These are phyloP conservation scores for Phytophthora niederhauseri DNA, from an alignment of 352 stramenopile species.

Conservation along the genomic window DNA sequence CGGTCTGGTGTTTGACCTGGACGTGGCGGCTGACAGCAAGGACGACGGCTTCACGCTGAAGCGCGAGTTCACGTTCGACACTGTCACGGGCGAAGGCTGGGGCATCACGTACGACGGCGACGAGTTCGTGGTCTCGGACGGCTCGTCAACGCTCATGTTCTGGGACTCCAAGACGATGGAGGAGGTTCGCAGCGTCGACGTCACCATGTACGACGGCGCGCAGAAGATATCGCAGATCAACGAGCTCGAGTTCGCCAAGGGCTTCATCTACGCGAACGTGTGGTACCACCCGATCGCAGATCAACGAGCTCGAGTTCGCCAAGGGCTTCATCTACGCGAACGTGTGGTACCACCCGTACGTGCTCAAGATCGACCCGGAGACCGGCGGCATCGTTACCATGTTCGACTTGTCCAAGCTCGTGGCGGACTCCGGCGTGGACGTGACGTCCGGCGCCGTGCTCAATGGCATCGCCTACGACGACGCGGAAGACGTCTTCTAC, in stretches of 20 bases:
- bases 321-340: slow-evolving; percentile 95
- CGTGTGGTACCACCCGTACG: slow-evolving; percentile 93
- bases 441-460: slow-evolving; percentile 77
- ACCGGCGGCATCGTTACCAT: slow-evolving; percentile 87
- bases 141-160: slow-evolving; percentile 90
- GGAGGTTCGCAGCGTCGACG: slow-evolving; percentile 73
- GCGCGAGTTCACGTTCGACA: slow-evolving; percentile 78
- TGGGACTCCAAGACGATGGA: slow-evolving; percentile 88
- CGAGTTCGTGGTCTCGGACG: slow-evolving; percentile 88
- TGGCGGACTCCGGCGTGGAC: slow-evolving; percentile 61
- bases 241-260: slow-evolving; percentile 94
- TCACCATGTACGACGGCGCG: slow-evolving; percentile 48
- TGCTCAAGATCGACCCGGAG: slow-evolving; percentile 93
- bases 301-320: slow-evolving; percentile 96
- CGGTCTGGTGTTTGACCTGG: slow-evolving; percentile 89
- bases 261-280: slow-evolving; percentile 95
- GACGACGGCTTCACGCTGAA: slow-evolving; percentile 36
- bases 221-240: slow-evolving; percentile 85
- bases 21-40: slow-evolving; percentile 34
- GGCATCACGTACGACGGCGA: slow-evolving; percentile 88
- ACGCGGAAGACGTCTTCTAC: slow-evolving; percentile 91
- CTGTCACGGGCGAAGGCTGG: slow-evolving; percentile 90
- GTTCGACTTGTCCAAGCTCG: slow-evolving; percentile 84
- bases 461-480: slow-evolving; percentile 95
- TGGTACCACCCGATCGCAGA: slow-evolving; percentile 90